These are phyloP conservation scores for Neocatenulostroma microsporum DNA, from an alignment of 2,329 filamentous ascomycete genomes.

Conservation along the genomic window DNA sequence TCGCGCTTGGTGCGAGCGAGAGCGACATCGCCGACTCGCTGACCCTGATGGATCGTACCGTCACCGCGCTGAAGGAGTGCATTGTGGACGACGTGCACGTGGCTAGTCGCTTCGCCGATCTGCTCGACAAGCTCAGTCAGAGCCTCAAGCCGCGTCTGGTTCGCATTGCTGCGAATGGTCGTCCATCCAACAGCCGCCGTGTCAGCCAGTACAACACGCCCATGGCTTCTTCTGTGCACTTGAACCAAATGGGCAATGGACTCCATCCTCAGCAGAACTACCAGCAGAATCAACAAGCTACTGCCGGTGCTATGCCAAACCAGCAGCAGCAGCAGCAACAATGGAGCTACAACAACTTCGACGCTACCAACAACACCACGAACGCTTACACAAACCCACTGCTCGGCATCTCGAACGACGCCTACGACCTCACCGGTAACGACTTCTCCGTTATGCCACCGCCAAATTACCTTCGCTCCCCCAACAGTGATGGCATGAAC, in stretches of 20 bases:
- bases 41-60: slow-evolving; percentile 64
- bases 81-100: slow-evolving; percentile 81
- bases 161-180: slow-evolving; percentile 45
- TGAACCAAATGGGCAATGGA: slow-evolving; percentile 7
- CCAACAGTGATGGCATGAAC: slow-evolving; percentile 12
- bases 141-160: slow-evolving; percentile 65
- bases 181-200: slow-evolving; percentile 18
- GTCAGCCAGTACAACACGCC: slow-evolving; percentile 13
- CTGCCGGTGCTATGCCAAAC: slow-evolving; percentile 4
- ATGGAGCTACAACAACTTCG: slow-evolving; percentile 19
- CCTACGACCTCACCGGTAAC: slow-evolving; percentile 37
- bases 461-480: slow-evolving; percentile 30
- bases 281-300: slow-evolving; percentile 9
- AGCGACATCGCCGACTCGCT: slow-evolving; percentile 71
- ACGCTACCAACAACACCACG: slow-evolving; percentile 4
- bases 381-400: slow-evolving; percentile 27
- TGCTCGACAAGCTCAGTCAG: slow-evolving; percentile 70
- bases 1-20: slow-evolving; percentile 70
- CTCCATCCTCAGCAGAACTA: slow-evolving; percentile 8
- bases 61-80: slow-evolving; percentile 65
- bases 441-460: slow-evolving; percentile 43
- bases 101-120: slow-evolving; percentile 73
- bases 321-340: slow-evolving; percentile 11
- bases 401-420: slow-evolving; percentile 38
- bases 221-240: not conserved